A percentile compares a stretch with the other conserved stretches of the same genome.
Conservation (phyloP, 2,329 filamentous ascomycete species). For the Cladosporium cucumerinum region DNA sequence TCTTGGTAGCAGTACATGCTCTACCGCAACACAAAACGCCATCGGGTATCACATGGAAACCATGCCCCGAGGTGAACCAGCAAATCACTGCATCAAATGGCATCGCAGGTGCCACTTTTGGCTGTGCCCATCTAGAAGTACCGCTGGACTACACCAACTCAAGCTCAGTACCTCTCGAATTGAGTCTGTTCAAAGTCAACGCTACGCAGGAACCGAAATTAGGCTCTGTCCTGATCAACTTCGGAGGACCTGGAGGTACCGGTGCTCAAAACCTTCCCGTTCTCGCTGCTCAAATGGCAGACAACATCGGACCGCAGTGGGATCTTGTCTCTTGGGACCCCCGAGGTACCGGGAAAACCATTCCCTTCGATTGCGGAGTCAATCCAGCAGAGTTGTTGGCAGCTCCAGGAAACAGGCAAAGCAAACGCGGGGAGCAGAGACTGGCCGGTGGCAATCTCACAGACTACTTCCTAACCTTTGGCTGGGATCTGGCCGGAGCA, state of each 20-base stretch:
- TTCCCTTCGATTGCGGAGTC: conserved; percentile 21
- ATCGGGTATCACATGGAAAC: background rate
- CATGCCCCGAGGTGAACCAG: background rate
- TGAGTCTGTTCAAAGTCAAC: conserved; percentile 21
- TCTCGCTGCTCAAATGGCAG: conserved; percentile 3
- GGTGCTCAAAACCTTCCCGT: conserved; percentile 16
- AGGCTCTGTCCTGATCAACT: conserved; percentile 27
- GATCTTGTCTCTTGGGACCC: conserved; percentile 21
- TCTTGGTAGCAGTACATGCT: background rate
- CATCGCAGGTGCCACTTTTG: conserved; percentile 16
- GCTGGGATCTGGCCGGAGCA: background rate
- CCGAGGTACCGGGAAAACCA: conserved; percentile 20
- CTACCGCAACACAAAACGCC: background rate
- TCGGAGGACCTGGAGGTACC: conserved; percentile 25
- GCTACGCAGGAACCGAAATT: conserved; percentile 21
- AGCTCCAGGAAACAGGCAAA: background rate
- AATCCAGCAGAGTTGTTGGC: background rate
- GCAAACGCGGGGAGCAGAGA: background rate
- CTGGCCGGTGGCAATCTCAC: background rate
- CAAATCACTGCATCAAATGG: background rate
- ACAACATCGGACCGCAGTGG: conserved; percentile 20
- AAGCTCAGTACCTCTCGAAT: conserved; percentile 13
- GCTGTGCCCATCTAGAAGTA: background rate
- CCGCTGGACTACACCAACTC: conserved; percentile 11
- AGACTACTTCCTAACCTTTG: conserved; percentile 4